Evolutionary conservation across 1,139 yeast species (phyloP).

Genomic region (Protomyces macrosporus): DNA sequence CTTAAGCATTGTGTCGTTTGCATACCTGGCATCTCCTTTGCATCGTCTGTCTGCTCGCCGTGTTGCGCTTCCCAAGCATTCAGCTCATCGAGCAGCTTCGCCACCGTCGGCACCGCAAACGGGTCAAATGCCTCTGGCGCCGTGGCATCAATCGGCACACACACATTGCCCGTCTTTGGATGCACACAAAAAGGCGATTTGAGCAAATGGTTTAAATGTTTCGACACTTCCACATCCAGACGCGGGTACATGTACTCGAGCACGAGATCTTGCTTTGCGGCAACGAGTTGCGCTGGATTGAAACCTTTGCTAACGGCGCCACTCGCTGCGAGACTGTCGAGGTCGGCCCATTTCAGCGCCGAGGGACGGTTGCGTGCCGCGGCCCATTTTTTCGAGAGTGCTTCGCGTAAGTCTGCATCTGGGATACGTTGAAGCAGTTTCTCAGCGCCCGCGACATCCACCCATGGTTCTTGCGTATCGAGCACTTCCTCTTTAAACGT

Average conservation of each 20-base stretch:
- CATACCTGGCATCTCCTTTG: conserved; percentile 37
- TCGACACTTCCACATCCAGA: conserved; percentile 86
- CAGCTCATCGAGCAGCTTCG: conserved; percentile 53
- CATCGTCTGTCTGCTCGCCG: conserved; percentile 39
- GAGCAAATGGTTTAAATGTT: conserved; percentile 81
- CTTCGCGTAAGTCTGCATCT: conserved; percentile 50
- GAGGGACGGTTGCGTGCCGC: conserved; percentile 47
- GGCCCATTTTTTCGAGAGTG: conserved; percentile 55
- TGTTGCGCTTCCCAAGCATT: conserved; percentile 44
- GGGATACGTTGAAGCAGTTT: conserved; percentile 59
- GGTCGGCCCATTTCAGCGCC: conserved; percentile 72
- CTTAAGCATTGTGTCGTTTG: conserved; percentile 12
- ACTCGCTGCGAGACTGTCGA: conserved; percentile 54
- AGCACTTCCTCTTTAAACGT: conserved; percentile 63
- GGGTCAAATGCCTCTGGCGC: conserved; percentile 64
- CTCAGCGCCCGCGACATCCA: conserved; percentile 47
- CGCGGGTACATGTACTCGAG: conserved; percentile 81
- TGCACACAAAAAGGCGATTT: conserved; percentile 98
- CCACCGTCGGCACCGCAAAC: conserved; percentile 68
- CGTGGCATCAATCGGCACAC: conserved; percentile 81
- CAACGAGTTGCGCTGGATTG: conserved; percentile 45
- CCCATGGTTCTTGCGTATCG: conserved; percentile 84
- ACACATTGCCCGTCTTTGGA: conserved; percentile 94
- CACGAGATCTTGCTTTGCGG: conserved; percentile 79
- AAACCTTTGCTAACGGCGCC: conserved; percentile 43